Evolutionary conservation across 2,329 filamentous ascomycete species (phyloP), one percentile per base, ranked within the genome.

Genomic region (Diaporthe vexans): DNA sequence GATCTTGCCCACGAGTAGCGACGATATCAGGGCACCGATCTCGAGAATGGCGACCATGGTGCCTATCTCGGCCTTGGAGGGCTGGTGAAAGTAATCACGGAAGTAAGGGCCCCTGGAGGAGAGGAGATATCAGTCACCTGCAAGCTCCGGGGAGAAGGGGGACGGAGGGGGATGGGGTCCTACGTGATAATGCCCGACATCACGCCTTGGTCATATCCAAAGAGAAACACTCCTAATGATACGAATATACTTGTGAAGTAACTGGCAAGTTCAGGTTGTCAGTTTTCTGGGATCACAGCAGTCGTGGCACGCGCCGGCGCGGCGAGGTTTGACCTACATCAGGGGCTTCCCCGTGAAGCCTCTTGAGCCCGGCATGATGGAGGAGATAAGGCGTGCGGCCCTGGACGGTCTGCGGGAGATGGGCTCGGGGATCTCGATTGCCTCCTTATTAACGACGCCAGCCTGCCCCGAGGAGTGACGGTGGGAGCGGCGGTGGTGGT

Each of bases 41-140:
- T 98, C 96, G 74, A 99, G 90, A 79, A 99, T 98, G 78, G 97
- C 96, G 74, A 99, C 97, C 93, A 98, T 98, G 37, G 95, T 98
- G 75, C 96, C 97, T 74, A 99, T 92, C 82, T 98, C 91, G 61
- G 95, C 94, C 79, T 91, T 91, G 33, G 94, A 93, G 26, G 97
- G 97, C 79, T 98, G 92, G 80, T 95, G 88, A 85, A 99, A 98
- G 83, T 98, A 98, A 82, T 95, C 91, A 83, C 93, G 94, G 83
- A 99, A 99, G 83, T 93, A 94, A 13, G 91, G 89, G 77, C 95
- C 95, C 74, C 95, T 98, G 71, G 26, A 40, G 26, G n/a, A 24
- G 33, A 19, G 24, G n/a, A 71, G 29, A 58, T 6, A 24, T 65
- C 51, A 13, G 43, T 76, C 71, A 33, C 37, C 56, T 69, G 61